These are phyloP conservation scores for Colletotrichum sp. DNA, from an alignment of 2,329 filamentous ascomycete genomes.

Conservation along the genomic window DNA sequence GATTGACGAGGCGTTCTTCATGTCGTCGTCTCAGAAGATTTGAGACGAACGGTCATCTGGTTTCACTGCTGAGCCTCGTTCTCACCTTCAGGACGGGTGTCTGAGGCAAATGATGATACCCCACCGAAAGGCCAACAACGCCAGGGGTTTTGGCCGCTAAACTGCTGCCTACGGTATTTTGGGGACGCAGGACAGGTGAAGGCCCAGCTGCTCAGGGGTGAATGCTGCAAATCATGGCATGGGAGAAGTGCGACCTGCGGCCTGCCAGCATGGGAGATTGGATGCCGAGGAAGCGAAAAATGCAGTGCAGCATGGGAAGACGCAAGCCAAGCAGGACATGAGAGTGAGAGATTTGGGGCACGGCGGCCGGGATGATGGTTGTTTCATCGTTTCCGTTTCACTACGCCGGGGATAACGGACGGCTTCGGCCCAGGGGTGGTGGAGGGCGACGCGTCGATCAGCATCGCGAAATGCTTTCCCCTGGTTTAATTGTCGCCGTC, in stretches of 20 bases:
- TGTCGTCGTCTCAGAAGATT: neutral
- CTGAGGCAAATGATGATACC: neutral
- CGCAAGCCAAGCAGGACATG: neutral
- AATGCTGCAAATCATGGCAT: neutral
- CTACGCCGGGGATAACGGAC: neutral
- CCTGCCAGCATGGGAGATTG: neutral
- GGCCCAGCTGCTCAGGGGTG: neutral
- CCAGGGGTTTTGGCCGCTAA: neutral
- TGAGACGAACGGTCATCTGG: neutral
- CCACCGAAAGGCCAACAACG: neutral
- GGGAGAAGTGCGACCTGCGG: neutral
- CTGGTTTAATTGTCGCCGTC: neutral
- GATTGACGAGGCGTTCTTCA: neutral
- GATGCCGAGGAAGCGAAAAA: neutral
- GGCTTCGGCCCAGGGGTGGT: neutral
- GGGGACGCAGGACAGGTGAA: neutral
- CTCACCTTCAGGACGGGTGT: neutral
- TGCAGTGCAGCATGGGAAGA: neutral
- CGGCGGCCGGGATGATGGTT: neutral
- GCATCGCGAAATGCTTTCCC: neutral
- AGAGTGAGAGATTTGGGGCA: neutral
- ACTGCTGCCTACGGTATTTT: neutral
- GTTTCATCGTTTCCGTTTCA: conserved; percentile 7
- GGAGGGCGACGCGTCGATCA: neutral
- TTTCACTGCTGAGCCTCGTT: neutral